A percentile compares a stretch with the other conserved stretches of the same genome.
phyloP scores from a whole-genome alignment of 306 rosid species.

The Cucumis cinereus region DNA sequence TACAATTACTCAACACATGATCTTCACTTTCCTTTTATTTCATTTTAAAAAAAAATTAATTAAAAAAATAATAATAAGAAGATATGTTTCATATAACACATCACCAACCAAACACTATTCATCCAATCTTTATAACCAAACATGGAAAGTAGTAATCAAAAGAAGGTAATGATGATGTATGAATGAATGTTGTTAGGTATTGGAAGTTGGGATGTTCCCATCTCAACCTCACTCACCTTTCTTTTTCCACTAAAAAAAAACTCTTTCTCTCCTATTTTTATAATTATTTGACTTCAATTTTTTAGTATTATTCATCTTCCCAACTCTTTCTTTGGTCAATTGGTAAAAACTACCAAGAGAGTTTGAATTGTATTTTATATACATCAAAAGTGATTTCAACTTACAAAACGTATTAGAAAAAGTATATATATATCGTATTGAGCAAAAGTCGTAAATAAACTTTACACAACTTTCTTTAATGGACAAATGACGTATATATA shows the following conservation, averaged over 20 bases:
- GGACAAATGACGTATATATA: no score
- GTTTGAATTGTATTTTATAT: background rate
- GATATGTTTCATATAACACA: background rate
- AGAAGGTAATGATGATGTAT: background rate
- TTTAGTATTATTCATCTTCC: background rate
- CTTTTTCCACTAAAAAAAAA: background rate
- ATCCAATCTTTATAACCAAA: background rate
- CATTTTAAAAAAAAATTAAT: background rate
- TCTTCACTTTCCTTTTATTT: background rate
- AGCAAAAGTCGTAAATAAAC: no score
- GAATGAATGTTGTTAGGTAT: background rate
- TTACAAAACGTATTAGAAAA: background rate
- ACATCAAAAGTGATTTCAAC: background rate
- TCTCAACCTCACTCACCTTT: background rate
- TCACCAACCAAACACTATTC: slow-evolving; percentile 1
- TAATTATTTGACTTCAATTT: background rate
- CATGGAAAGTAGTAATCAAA: background rate
- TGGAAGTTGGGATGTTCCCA: background rate
- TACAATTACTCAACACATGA: background rate
- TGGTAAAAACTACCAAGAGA: background rate
- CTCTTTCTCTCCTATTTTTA: background rate
- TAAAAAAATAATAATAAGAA: background rate
- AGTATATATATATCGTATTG: background rate
- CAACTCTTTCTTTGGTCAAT: background rate
- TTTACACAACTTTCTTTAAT: no score